phyloP scores from a whole-genome alignment of 164 flowering plant species.

The Saururus chinensis region DNA sequence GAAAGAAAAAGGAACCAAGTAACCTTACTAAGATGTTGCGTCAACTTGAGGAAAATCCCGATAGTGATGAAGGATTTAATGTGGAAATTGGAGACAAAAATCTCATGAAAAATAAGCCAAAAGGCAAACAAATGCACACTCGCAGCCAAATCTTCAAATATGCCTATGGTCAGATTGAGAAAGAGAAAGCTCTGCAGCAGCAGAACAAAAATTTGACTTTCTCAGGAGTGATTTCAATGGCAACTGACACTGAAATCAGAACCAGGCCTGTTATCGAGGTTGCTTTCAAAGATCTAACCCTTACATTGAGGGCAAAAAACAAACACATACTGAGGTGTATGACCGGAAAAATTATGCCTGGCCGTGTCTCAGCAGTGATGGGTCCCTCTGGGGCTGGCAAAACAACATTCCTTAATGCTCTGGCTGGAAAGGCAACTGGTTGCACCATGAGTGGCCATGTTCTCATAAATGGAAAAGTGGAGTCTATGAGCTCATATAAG shows the following conservation, averaged over 20 bases:
- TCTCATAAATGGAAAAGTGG: conserved; percentile 73
- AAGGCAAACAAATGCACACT: conserved; percentile 64
- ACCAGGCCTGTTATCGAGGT: conserved; percentile 81
- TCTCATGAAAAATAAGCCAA: conserved; percentile 50
- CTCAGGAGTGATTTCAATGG: conserved; percentile 87
- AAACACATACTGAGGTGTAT: conserved; percentile 77
- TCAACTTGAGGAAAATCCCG: conserved; percentile 54
- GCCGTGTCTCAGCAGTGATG: conserved; percentile 96
- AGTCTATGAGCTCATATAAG: conserved; percentile 77
- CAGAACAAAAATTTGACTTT: conserved; percentile 68
- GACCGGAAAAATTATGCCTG: conserved; percentile 84
- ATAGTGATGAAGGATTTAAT: conserved; percentile 60
- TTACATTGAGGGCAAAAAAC: conserved; percentile 73
- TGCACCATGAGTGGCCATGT: conserved; percentile 57
- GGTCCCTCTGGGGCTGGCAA: conserved; percentile 99
- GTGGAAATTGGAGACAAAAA: conserved; percentile 66
- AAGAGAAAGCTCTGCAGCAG: conserved; percentile 84
- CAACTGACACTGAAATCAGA: conserved; percentile 54
- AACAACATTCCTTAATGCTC: conserved; percentile 95
- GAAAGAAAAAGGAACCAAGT: conserved; percentile 57
- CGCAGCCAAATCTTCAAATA: conserved; percentile 92
- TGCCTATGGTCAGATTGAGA: conserved; percentile 96
- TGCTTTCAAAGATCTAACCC: conserved; percentile 86
- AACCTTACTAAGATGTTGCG: conserved; percentile 60
- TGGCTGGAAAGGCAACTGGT: conserved; percentile 73